These are phyloP conservation scores for Patellifolia procumbens DNA, from an alignment of 179 eudicot genomes.

Conservation along the genomic window DNA sequence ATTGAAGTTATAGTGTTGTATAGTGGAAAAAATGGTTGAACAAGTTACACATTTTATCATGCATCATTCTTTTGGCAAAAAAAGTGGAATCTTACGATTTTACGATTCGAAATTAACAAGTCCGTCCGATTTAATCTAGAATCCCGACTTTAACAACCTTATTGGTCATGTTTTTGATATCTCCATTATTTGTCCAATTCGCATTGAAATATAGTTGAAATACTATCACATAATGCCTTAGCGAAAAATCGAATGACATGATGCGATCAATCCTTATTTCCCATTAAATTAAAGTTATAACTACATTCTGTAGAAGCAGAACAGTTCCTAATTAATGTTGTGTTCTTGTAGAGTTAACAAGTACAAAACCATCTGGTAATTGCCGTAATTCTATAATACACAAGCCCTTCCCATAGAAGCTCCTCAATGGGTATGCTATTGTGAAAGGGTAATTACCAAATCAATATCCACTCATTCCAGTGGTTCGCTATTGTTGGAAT, in stretches of 20 bases:
- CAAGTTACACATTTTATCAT: too few relatives aligned
- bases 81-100: too few relatives aligned
- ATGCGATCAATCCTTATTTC: background rate
- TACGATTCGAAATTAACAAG: too few relatives aligned
- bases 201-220: background rate
- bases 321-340: background rate
- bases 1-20: too few relatives aligned
- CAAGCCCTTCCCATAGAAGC: background rate
- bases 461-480: background rate
- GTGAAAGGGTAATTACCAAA: background rate
- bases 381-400: background rate
- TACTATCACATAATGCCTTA: background rate
- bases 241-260: background rate
- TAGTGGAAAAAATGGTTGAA: too few relatives aligned
- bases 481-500: too few relatives aligned
- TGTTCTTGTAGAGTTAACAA: background rate
- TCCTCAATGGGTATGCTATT: background rate
- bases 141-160: too few relatives aligned
- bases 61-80: too few relatives aligned
- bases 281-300: too few relatives aligned
- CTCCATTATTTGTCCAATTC: background rate
- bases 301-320: background rate
- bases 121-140: too few relatives aligned
- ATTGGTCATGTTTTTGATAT: background rate
- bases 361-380: background rate